Evolutionary conservation across 805 yeast species (phyloP), one percentile per base, ranked within the genome.

Genomic region (Nakazawaea wyomingensis): DNA sequence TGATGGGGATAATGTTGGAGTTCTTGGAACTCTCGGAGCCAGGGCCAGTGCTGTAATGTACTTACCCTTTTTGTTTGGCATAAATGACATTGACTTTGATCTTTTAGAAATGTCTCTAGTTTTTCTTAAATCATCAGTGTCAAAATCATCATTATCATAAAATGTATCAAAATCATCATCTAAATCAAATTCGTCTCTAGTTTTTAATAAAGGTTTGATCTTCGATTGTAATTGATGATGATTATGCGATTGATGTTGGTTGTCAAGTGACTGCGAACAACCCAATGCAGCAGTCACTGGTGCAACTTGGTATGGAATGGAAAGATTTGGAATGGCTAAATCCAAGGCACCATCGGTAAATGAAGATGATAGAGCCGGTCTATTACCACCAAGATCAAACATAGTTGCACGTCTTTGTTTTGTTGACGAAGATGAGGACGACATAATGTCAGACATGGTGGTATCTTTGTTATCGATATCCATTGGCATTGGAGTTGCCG

Each of bases 21-120:
- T 68, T 49, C 78, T 76, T n/a, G 88, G 82, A 9, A 83, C 75
- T 54, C 91, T 69, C 45, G 93, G 93, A 27, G 91, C 86, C 20
- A 87, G 88, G 10, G 89, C 89, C 18, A 91, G 91, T 16, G 87
- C 87, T 11, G 91, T 83, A 35, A 82, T 57, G 45, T 66, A 68
- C 22, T 61, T 65, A 36, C 71, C 62, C 57, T 73, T 75, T 58
- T 80, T 79, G 48, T 68, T 63, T 37, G 73, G 67, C 43, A 79
- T 61, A 52, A 74, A 78, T 29, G 82, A 75, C 78, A 77, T 70
- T 13, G 85, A 80, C 56, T 80, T 80, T 11, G 86, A 79, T 52
- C 87, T 67, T 55, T 80, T 76, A 44, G 37, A 32, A 10, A n/a
- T 31, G 29, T 39, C 47, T 29, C 68, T 55, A 59, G 71, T 66